Base-by-base conservation (phyloP, 164 flowering plant species). In the Vitis amurensis region DNA sequence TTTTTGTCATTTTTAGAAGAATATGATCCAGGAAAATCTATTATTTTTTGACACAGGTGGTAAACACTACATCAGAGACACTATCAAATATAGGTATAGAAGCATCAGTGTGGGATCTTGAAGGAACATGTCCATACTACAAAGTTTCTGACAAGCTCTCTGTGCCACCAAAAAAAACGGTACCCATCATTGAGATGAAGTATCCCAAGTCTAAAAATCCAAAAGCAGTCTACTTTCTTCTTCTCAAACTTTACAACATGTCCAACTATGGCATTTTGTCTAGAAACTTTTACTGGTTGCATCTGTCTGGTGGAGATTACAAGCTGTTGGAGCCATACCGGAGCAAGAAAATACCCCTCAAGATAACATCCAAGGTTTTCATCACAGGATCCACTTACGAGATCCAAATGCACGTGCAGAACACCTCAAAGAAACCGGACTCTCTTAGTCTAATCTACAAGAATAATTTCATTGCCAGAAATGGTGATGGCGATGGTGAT, bases 241-340 rank as follows among this genome's bases (percentile, higher is more conserved):
- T 93, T 60, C 94, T 95, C 71, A 91, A 95, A 75, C 94, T 95
- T 67, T 95, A 87, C 82, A 72, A 83, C 8, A 73, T 66, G 74
- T 82, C 92, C 13, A 89, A 95, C 76, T 48, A 74, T 61, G 72
- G 83, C 61, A 85, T 95, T 63, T 55, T 90, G 23, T 93, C 99
- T 1, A 81, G 99, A 64, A 95, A 95, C 84, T 91, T 95, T 65
- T 93, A 95, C 77, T 93, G 99, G 99, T 74, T 95, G 82, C 97
- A 91, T 78, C 76, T 82, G 15, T 76, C 87, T 37, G 95, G 92
- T 49, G 93, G 92, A 65, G 87, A 91, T 74, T 95, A 91, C 89
- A 86, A 86, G 83, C 84, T 86, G 47, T 75, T 95, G 78, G 98
- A 95, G 78, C 82, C 91, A 11, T 88, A 90, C 81, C 85, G 85